Conservation (phyloP, 352 stramenopile genomes). For the Globisporangium camurandrum region DNA sequence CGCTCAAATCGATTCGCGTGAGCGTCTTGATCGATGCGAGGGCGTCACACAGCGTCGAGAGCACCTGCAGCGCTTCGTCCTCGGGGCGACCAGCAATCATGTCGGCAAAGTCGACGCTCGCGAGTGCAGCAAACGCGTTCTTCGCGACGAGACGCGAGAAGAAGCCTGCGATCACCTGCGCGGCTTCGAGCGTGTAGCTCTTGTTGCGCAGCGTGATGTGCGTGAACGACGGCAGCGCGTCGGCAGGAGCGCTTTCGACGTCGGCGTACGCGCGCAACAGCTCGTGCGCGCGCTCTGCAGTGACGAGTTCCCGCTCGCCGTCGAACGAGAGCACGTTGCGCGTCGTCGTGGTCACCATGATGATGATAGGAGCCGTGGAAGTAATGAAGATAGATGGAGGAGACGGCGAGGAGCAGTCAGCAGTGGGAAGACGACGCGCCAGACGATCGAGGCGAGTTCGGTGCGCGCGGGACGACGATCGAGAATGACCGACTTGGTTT, state of each 20-base stretch:
- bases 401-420: too few species aligned
- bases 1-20: slow-evolving; percentile 83
- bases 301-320: slow-evolving; percentile 76
- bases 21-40: slow-evolving; percentile 66
- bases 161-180: slow-evolving; percentile 67
- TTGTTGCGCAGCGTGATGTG: slow-evolving; percentile 86
- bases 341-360: not conserved
- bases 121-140: slow-evolving; percentile 49
- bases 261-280: slow-evolving; percentile 44
- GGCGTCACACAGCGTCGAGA: slow-evolving; percentile 71
- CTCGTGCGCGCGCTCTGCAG: slow-evolving; percentile 55
- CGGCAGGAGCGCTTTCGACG: slow-evolving; percentile 17
- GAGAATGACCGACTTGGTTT: not conserved
- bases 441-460: not conserved
- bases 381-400: too few species aligned
- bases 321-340: slow-evolving; percentile 35
- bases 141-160: slow-evolving; percentile 39
- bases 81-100: slow-evolving; percentile 81
- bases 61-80: slow-evolving; percentile 77
- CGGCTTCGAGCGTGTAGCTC: slow-evolving; percentile 79
- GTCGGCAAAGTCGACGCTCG: slow-evolving; percentile 80
- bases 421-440: not conserved
- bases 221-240: slow-evolving; percentile 34
- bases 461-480: not conserved
- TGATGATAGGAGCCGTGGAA: not conserved